phyloP scores from a whole-genome alignment of 345 rosid species.

The Lumnitzera littorea region DNA sequence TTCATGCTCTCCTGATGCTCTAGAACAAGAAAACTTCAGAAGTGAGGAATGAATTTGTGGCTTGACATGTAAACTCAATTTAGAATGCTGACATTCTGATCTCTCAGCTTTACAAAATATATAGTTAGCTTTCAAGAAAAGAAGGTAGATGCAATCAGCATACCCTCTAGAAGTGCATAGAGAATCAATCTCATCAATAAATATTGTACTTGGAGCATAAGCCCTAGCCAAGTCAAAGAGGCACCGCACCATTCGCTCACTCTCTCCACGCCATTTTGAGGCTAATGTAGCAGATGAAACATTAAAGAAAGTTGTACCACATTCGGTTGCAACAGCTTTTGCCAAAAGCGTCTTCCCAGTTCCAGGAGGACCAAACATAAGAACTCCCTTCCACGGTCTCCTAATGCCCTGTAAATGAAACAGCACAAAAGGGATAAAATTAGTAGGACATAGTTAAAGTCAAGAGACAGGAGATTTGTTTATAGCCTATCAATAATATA shows the following conservation, averaged over 20 bases:
- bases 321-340: constrained; percentile 97
- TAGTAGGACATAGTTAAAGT: too few species aligned
- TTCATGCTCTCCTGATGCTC: constrained; percentile 98
- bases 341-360: constrained; percentile 95
- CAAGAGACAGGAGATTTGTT: too few species aligned
- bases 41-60: background rate
- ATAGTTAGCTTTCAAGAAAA: background rate
- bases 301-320: constrained; percentile 94
- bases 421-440: background rate
- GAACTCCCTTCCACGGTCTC: constrained; percentile 99
- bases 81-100: too few species aligned
- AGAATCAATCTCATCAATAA: constrained; percentile 96
- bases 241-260: constrained; percentile 97
- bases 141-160: constrained; percentile 14
- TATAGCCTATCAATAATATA: too few species aligned
- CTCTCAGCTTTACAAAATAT: too few species aligned
- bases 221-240: constrained; percentile 95
- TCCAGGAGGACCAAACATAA: constrained; percentile 99
- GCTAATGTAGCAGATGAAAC: constrained; percentile 96
- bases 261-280: constrained; percentile 98
- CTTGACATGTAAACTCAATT: too few species aligned
- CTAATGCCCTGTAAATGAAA: constrained; percentile 70
- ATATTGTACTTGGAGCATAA: constrained; percentile 94
- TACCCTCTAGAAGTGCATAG: constrained; percentile 97
- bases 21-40: constrained; percentile 16